phyloP scores from a whole-genome alignment of 148 eudicot genomes.

The Nepenthes mirabilis region DNA sequence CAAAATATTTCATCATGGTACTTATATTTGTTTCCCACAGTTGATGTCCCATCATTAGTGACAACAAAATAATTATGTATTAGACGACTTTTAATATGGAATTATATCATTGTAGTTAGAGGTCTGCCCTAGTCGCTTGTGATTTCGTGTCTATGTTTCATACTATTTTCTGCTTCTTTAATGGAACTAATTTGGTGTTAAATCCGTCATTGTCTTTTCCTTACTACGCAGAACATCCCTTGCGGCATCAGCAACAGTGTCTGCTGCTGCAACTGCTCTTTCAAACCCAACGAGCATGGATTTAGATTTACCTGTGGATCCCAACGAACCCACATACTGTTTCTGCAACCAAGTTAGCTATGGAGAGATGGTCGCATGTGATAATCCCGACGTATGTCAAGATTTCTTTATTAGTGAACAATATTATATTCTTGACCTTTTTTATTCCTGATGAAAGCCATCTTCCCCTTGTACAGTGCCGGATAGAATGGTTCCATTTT shows the following conservation, averaged over 20 bases:
- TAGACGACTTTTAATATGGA: background rate
- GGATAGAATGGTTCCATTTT: constrained; percentile 46
- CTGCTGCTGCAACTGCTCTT: constrained; percentile 23
- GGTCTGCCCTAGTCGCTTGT: background rate
- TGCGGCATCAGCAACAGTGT: constrained; percentile 31
- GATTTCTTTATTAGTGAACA: background rate
- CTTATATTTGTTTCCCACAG: background rate
- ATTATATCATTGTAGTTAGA: too few relatives aligned
- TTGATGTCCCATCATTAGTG: background rate
- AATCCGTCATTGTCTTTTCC: background rate
- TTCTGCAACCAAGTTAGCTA: constrained; percentile 97
- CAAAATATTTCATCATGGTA: background rate
- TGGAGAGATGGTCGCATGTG: constrained; percentile 98
- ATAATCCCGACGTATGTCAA: constrained; percentile 60
- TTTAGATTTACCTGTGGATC: constrained; percentile 93
- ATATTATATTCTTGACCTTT: background rate
- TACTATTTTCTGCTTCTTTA: too few relatives aligned
- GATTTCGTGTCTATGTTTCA: too few relatives aligned
- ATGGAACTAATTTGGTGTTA: too few relatives aligned
- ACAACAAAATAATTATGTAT: background rate
- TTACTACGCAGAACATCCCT: constrained; percentile 55
- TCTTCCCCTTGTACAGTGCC: constrained; percentile 22
- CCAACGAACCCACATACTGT: constrained; percentile 98
- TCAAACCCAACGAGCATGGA: constrained; percentile 75
- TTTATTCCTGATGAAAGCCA: background rate